Evolutionary conservation across 805 yeast genomes (phyloP), one percentile per base, ranked within the genome.

Genomic region (Clavispora phyllophila): DNA sequence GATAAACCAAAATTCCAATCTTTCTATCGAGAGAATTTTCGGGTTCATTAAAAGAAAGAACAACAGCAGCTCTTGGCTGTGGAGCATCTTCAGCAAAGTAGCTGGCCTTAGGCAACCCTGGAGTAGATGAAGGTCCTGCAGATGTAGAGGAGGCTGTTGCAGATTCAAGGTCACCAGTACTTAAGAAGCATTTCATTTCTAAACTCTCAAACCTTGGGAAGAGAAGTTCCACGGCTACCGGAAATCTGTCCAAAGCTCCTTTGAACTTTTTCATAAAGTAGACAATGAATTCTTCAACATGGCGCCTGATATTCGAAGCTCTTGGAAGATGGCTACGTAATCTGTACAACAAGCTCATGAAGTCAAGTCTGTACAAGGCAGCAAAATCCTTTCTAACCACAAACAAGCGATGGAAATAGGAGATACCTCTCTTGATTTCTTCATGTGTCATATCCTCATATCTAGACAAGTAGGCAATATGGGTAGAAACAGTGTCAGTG

Each of bases 331-430:
- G 79, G 25, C 66, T 66, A 22, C 72, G 55, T 14, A 74, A 59
- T 29, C 70, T 72, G 10, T 79, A 65, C 6, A 84, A 63, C 53
- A 84, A 65, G 22, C 75, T 53, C 74, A 91, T 75, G 56, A 93
- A 79, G 57, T 90, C 96, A 26, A 93, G 57, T 39, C 96, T 68
- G 53, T 73, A 82, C 26, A 86, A 60, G 0, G 81, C 67, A 33
- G 81, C 79, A 39, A 71, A 73, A 44, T 84, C 82, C 32, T 78
- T 73, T 37, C 79, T 72, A 2, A 63, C 53, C 37, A 83, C 81
- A 50, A 88, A 79, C 1, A 87, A 62, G 24, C 86, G 68, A 55
- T 86, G 87, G 55, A 89, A 80, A 55, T 78, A 91, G 0, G 83
- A 68, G 8, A 93, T 57, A 9, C 84, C 81, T 37, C 75, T 72